phyloP scores from a whole-genome alignment of 805 yeast species.

The Vanderwaltozyma verrucispora region DNA sequence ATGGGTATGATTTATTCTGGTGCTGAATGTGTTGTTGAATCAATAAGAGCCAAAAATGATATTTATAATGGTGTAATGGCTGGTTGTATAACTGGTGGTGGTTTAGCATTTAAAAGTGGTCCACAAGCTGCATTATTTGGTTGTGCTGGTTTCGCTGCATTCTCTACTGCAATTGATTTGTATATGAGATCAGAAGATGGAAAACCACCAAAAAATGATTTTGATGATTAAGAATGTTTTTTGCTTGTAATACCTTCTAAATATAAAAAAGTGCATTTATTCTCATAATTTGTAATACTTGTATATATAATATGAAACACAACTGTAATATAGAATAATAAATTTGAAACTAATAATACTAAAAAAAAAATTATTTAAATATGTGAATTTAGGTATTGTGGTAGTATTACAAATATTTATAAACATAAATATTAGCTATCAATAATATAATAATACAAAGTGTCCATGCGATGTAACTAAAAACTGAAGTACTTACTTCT shows the following conservation, averaged over 20 bases:
- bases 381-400: too few species aligned
- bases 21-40: slow-evolving; percentile 82
- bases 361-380: not conserved
- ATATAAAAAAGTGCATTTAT: not conserved
- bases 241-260: not conserved
- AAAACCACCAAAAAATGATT: slow-evolving; percentile 80
- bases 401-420: slow-evolving; percentile 16
- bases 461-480: slow-evolving; percentile 17
- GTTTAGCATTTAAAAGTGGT: slow-evolving; percentile 83
- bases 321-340: too few species aligned
- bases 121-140: slow-evolving; percentile 88
- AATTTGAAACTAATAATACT: too few species aligned
- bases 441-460: slow-evolving; percentile 24
- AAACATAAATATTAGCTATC: slow-evolving; percentile 20
- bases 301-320: not conserved
- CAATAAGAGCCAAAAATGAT: slow-evolving; percentile 81
- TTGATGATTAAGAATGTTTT: slow-evolving; percentile 43
- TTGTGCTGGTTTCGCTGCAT: slow-evolving; percentile 96
- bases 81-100: slow-evolving; percentile 96
- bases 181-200: slow-evolving; percentile 78
- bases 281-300: too few species aligned
- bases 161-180: slow-evolving; percentile 77
- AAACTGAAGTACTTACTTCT: not conserved
- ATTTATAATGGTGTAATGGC: slow-evolving; percentile 86
- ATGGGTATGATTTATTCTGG: slow-evolving; percentile 89